A percentile compares a stretch with the other conserved stretches of the same genome.
Evolutionary conservation across 2,329 filamentous ascomycete genomes (phyloP).

Genomic region (Coniella lustricola): DNA sequence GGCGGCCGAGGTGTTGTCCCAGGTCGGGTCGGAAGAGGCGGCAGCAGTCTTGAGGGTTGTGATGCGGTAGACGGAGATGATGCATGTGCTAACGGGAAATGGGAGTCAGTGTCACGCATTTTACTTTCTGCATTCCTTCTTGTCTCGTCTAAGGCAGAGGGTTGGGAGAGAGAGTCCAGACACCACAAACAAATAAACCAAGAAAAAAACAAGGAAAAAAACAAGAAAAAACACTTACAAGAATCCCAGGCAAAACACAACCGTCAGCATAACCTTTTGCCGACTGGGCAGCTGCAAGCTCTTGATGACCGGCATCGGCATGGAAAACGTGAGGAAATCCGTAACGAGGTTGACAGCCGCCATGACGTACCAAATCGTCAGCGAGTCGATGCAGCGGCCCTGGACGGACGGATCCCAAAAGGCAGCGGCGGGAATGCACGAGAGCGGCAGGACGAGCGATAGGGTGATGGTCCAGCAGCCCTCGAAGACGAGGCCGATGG

Average conservation of each 20-base stretch:
- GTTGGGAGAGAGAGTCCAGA: too few species aligned
- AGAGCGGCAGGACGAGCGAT: conserved; percentile 18
- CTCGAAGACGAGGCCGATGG: conserved; percentile 18
- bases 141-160: too few species aligned
- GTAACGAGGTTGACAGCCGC: conserved; percentile 21
- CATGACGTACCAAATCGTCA: conserved; percentile 20
- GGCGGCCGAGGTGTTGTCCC: conserved; percentile 24
- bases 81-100: conserved; percentile 19
- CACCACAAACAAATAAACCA: not conserved
- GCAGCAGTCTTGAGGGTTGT: conserved; percentile 22
- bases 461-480: conserved; percentile 20
- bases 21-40: conserved; percentile 18
- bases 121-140: too few species aligned
- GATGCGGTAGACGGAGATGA: conserved; percentile 23
- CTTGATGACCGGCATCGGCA: conserved; percentile 22
- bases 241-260: conserved; percentile 22
- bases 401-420: conserved; percentile 20
- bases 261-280: conserved; percentile 21
- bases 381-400: conserved; percentile 20
- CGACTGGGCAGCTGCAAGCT: conserved; percentile 20
- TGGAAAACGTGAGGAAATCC: conserved; percentile 21
- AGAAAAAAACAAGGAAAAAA: not conserved
- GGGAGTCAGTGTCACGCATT: not conserved
- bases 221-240: conserved; percentile 17
- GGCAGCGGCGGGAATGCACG: conserved; percentile 19